Percentiles rank a stretch among this genome's conserved stretches.
Evolutionary conservation across 2,329 filamentous ascomycete species (phyloP).

Genomic region (Sclerotinia subarctica): DNA sequence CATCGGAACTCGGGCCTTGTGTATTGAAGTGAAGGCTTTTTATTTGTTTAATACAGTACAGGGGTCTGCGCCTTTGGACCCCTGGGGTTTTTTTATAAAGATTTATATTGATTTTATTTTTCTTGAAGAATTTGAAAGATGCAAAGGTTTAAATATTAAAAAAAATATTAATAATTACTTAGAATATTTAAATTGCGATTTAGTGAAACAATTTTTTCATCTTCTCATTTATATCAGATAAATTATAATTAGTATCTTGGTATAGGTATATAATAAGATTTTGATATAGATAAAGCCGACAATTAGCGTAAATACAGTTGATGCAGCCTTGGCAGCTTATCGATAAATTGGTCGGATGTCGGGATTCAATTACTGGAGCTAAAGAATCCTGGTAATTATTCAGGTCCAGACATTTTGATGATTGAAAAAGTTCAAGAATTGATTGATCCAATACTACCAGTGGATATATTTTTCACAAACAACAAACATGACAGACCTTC

Average conservation of each 20-base stretch:
- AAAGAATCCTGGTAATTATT: background rate
- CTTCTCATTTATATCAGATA: no score
- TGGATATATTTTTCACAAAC: background rate
- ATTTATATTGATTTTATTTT: no score
- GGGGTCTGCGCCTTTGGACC: no score
- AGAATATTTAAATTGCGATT: no score
- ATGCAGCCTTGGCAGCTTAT: conserved; percentile 1
- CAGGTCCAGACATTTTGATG: background rate
- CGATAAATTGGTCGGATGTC: conserved; percentile 4
- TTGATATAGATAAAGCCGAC: no score
- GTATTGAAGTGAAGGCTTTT: background rate
- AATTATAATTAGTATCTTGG: no score
- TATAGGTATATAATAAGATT: no score
- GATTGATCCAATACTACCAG: background rate
- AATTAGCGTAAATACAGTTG: background rate
- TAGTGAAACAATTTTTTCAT: no score
- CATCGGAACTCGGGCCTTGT: conserved; percentile 8
- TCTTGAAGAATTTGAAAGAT: no score
- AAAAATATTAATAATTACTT: no score
- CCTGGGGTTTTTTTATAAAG: no score
- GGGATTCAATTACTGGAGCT: background rate
- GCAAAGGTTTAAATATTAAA: no score
- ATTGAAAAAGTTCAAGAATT: conserved; percentile 17
- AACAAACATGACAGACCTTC: conserved; percentile 10
- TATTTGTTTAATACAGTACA: background rate